A percentile compares a stretch with the other conserved stretches of the same genome.
Conservation (phyloP, 208 protist genomes). For the Herpetomonas tarakana region DNA sequence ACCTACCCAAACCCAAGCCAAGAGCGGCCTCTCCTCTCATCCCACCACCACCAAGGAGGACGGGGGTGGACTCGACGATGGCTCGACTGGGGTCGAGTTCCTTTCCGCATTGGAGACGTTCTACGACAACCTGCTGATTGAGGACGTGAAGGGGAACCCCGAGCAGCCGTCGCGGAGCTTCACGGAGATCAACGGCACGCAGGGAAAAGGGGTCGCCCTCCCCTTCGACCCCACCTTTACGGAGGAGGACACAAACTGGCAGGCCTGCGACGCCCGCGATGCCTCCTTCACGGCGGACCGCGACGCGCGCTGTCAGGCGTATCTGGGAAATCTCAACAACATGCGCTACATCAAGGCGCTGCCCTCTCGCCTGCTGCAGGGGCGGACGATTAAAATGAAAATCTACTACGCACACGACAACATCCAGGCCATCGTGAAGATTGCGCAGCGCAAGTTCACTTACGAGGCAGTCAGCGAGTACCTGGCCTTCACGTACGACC, state of each 20-base stretch:
- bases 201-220: constrained; percentile 35
- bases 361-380: constrained; percentile 50
- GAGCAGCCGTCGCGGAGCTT: constrained; percentile 59
- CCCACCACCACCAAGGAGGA: no score
- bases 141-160: constrained; percentile 41
- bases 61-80: no score
- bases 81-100: constrained; percentile 3
- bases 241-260: constrained; percentile 27
- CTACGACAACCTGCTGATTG: constrained; percentile 37
- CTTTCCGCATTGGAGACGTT: constrained; percentile 21
- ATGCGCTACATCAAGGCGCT: constrained; percentile 78
- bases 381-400: constrained; percentile 80
- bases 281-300: constrained; percentile 54
- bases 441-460: constrained; percentile 78
- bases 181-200: constrained; percentile 48
- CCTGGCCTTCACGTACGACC: constrained; percentile 61
- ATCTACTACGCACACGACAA: constrained; percentile 71
- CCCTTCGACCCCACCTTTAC: constrained; percentile 36
- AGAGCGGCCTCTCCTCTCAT: no score
- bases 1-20: no score
- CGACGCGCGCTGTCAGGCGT: constrained; percentile 61
- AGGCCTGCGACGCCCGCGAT: constrained; percentile 65
- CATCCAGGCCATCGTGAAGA: constrained; percentile 75
- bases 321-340: constrained; percentile 72
- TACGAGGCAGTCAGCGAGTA: constrained; percentile 79